A percentile compares a stretch with the other conserved stretches of the same genome.
Evolutionary conservation across 208 protist genomes (phyloP).

Genomic region (Wallacemonas collosoma): DNA sequence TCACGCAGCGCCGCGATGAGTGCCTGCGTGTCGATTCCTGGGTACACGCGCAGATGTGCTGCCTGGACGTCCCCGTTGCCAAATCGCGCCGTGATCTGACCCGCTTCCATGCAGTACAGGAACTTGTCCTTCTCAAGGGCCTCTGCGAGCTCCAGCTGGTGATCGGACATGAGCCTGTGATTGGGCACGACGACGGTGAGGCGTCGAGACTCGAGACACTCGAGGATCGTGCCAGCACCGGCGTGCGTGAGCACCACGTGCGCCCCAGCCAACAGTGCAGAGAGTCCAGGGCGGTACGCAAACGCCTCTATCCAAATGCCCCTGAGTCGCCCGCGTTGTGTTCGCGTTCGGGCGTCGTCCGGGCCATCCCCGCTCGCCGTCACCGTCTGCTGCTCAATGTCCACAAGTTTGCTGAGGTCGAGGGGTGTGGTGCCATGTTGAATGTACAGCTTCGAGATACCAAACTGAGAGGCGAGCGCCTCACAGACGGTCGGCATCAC

Average conservation of each 20-base stretch:
- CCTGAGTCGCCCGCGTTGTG: conserved; percentile 26
- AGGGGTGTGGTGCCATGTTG: conserved; percentile 66
- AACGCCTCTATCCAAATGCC: conserved; percentile 72
- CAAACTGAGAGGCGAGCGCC: conserved; percentile 38
- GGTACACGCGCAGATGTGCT: conserved; percentile 39
- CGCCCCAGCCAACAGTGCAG: conserved; percentile 45
- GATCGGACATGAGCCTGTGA: conserved; percentile 85
- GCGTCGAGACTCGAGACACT: conserved; percentile 60
- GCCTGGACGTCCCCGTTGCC: conserved; percentile 32
- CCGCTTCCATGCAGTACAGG: conserved; percentile 65
- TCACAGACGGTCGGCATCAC: conserved; percentile 40
- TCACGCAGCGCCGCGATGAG: conserved; percentile 29
- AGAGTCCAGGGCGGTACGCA: conserved; percentile 62
- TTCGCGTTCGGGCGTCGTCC: not conserved
- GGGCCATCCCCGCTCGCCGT: not conserved
- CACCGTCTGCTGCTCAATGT: not conserved
- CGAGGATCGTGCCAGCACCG: conserved; percentile 92
- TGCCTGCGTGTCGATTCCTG: conserved; percentile 42
- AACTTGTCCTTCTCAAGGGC: conserved; percentile 45
- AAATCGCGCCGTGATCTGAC: conserved; percentile 41
- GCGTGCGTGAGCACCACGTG: conserved; percentile 86
- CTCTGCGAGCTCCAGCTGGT: conserved; percentile 86
- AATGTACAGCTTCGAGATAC: conserved; percentile 62
- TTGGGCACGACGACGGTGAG: conserved; percentile 89
- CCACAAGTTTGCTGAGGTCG: not conserved